Percentiles rank a stretch among this genome's conserved stretches.
Conservation (phyloP, 2,329 filamentous ascomycete species). For the Bipolaris cookei region DNA sequence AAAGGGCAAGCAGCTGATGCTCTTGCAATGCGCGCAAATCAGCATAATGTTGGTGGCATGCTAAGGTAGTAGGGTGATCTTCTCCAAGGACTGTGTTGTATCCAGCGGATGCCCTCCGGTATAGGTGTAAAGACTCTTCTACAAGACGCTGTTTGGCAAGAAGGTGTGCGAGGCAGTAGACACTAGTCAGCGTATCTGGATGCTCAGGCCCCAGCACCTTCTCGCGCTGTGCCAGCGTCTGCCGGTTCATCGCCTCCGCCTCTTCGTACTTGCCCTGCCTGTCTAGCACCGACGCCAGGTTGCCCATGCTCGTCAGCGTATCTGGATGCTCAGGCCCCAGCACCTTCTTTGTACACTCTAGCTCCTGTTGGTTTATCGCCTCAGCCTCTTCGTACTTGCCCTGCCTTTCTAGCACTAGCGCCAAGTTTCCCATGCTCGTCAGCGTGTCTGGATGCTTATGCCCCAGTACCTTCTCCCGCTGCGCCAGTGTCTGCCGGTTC, state of each 20-base stretch:
- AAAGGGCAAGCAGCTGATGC: background rate
- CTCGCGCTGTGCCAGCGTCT: too few species aligned
- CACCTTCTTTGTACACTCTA: slow-evolving; percentile 6
- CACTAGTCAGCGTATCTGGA: slow-evolving; percentile 8
- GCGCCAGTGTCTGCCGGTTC: slow-evolving; percentile 7
- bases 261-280: too few species aligned
- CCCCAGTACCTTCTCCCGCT: too few species aligned
- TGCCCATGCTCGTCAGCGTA: background rate
- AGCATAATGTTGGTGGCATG: background rate
- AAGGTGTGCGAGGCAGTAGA: slow-evolving; percentile 8
- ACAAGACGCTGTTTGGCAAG: background rate
- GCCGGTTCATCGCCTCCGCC: background rate
- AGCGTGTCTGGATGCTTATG: slow-evolving; percentile 5
- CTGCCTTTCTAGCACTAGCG: background rate
- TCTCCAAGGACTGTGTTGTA: slow-evolving; percentile 7
- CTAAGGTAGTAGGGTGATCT: background rate
- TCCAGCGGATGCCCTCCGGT: slow-evolving; percentile 8
- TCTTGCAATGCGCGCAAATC: background rate
- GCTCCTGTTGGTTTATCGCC: background rate
- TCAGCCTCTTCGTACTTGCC: slow-evolving; percentile 1
- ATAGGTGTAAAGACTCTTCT: background rate
- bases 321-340: slow-evolving; percentile 14
- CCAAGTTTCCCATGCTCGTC: background rate
- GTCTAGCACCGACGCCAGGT: too few species aligned
- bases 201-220: slow-evolving; percentile 6